A percentile compares a stretch with the other conserved stretches of the same genome.
phyloP scores from a whole-genome alignment of 345 rosid genomes.

The Populus alba region DNA sequence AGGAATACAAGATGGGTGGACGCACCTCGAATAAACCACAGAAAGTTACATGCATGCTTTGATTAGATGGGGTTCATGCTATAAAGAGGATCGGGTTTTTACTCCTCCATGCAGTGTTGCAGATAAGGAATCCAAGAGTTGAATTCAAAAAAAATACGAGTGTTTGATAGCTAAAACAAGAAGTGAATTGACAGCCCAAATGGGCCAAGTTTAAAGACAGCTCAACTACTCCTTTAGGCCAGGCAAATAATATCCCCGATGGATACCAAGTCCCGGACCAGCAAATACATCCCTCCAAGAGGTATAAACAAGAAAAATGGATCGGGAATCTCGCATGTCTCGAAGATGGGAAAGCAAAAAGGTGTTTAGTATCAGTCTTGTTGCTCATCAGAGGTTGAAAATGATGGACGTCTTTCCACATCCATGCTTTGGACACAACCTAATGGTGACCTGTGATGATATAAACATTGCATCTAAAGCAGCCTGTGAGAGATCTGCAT shows the following conservation, averaged over 20 bases:
- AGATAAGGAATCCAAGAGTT: neutral
- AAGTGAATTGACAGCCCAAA: neutral
- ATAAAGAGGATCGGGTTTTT: too few relatives aligned
- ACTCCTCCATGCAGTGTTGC: neutral
- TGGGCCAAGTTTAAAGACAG: neutral
- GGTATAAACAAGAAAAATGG: neutral
- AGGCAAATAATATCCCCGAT: neutral
- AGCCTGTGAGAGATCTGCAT: neutral
- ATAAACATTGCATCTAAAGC: neutral
- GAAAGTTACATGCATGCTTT: neutral
- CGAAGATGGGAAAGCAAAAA: neutral
- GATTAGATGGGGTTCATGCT: neutral
- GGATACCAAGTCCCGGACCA: too few relatives aligned
- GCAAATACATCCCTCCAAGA: too few relatives aligned
- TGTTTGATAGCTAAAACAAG: neutral
- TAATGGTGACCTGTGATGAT: neutral
- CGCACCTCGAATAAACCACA: neutral
- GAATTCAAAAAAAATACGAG: too few relatives aligned
- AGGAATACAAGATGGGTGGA: neutral
- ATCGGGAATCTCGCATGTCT: neutral
- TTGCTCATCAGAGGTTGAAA: neutral
- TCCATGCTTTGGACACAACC: neutral
- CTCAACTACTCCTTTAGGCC: neutral
- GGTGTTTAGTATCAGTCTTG: neutral
- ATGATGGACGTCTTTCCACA: constrained; percentile 1